Evolutionary conservation across 2,329 filamentous ascomycete genomes (phyloP).

Genomic region (Fusarium illudens): DNA sequence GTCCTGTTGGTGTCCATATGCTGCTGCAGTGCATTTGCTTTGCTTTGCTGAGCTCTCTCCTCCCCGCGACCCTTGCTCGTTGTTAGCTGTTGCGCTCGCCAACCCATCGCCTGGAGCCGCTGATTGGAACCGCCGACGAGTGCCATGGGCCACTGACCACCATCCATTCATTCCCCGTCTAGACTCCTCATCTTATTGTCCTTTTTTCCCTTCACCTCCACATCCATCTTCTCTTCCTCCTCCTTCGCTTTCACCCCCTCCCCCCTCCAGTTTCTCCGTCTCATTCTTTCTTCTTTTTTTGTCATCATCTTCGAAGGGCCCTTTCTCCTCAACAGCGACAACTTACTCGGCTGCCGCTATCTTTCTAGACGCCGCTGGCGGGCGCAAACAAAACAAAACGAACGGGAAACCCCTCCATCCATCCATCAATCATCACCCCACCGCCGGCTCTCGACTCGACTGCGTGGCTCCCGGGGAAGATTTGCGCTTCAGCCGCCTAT

Average conservation of each 20-base stretch:
- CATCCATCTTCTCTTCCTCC: not conserved
- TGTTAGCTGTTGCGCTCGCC: slow-evolving; percentile 4
- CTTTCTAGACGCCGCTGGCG: slow-evolving; percentile 24
- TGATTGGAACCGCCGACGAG: slow-evolving; percentile 14
- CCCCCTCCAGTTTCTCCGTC: not conserved
- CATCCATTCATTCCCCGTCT: not conserved
- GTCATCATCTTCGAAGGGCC: not conserved
- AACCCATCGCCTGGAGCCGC: slow-evolving; percentile 23
- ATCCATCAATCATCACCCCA: slow-evolving; percentile 24
- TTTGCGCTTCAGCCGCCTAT: slow-evolving; percentile 3
- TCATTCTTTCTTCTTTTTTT: not conserved
- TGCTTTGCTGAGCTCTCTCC: not conserved
- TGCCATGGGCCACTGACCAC: slow-evolving; percentile 9
- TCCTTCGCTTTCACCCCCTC: not conserved
- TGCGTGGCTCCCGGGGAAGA: slow-evolving; percentile 1
- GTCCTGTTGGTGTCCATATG: not conserved
- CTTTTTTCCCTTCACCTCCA: not conserved
- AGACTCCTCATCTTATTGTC: slow-evolving; percentile 5
- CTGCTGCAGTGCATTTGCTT: not conserved
- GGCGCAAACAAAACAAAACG: slow-evolving; percentile 12
- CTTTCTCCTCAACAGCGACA: not conserved
- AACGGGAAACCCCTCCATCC: slow-evolving; percentile 25
- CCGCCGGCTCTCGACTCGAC: slow-evolving; percentile 3
- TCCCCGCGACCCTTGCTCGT: slow-evolving; percentile 7
- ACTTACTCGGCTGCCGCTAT: not conserved